A percentile compares a stretch with the other conserved stretches of the same genome.
phyloP scores from a whole-genome alignment of 352 stramenopile genomes.

The Pythium rishiriense region DNA sequence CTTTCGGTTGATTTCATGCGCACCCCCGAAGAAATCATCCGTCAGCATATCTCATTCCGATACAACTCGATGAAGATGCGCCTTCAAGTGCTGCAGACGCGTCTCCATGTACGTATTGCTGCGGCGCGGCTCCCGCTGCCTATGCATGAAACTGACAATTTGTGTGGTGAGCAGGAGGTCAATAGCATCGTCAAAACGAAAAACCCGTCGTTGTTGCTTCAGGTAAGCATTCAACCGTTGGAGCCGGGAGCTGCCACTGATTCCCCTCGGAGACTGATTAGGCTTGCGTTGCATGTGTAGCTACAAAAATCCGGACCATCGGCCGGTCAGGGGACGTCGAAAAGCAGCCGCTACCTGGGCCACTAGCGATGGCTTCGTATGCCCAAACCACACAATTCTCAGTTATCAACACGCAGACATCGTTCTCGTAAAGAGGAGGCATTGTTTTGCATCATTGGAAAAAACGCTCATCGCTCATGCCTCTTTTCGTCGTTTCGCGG shows the following conservation, averaged over 20 bases:
- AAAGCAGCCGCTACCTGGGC: conserved; percentile 58
- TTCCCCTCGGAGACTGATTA: background rate
- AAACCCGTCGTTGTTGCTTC: conserved; percentile 91
- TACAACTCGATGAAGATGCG: conserved; percentile 95
- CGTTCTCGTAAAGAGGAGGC: too few species aligned
- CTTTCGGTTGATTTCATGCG: conserved; percentile 91
- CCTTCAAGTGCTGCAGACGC: conserved; percentile 89
- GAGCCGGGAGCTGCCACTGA: background rate
- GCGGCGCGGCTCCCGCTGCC: too few species aligned
- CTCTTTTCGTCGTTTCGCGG: conserved; percentile 63
- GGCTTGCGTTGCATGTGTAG: conserved; percentile 23
- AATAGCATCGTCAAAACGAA: conserved; percentile 96
- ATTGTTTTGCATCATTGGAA: background rate
- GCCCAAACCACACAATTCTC: background rate
- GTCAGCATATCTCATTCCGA: conserved; percentile 92
- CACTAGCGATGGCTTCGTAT: conserved; percentile 33
- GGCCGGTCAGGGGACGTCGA: conserved; percentile 33
- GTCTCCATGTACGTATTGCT: conserved; percentile 83
- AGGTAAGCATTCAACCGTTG: conserved; percentile 57
- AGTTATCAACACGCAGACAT: background rate
- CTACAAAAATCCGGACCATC: conserved; percentile 63
- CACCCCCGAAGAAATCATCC: conserved; percentile 88
- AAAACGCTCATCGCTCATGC: conserved; percentile 15
- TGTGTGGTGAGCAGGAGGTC: conserved; percentile 64
- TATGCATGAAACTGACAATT: background rate